phyloP scores from a whole-genome alignment of 2,329 filamentous ascomycete species.

The Apiospora phragmitis region DNA sequence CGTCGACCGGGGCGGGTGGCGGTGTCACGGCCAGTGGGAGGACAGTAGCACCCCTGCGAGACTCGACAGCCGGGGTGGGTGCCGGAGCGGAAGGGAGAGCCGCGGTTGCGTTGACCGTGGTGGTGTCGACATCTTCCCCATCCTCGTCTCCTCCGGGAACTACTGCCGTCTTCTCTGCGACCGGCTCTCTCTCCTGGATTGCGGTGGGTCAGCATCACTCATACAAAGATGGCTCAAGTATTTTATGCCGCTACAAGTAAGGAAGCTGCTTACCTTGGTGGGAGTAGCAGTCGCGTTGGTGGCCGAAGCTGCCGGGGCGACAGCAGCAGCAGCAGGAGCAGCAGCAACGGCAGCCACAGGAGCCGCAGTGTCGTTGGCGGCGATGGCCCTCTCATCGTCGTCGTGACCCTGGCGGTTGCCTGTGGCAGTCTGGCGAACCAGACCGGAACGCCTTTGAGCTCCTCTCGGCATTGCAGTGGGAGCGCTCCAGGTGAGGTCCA shows the following conservation, averaged over 20 bases:
- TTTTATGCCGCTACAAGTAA: too few relatives aligned
- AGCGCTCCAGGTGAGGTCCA: constrained; percentile 17
- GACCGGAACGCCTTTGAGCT: not conserved
- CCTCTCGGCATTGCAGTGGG: not conserved
- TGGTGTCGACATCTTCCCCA: not conserved
- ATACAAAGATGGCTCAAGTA: too few relatives aligned
- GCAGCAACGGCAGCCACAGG: not conserved
- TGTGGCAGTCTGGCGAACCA: not conserved
- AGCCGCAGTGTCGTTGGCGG: not conserved
- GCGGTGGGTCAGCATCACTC: too few relatives aligned
- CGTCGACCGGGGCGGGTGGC: not conserved
- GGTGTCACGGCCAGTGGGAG: not conserved
- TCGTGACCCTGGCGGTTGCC: not conserved
- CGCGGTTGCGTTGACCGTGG: not conserved
- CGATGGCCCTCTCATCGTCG: too few relatives aligned
- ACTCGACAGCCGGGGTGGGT: too few relatives aligned
- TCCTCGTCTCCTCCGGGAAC: not conserved
- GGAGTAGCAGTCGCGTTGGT: too few relatives aligned
- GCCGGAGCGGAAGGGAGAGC: not conserved
- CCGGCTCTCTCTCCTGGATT: too few relatives aligned
- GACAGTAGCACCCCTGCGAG: not conserved
- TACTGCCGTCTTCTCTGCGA: too few relatives aligned
- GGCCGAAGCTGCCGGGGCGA: not conserved
- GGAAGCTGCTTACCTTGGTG: too few relatives aligned
- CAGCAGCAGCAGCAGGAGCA: not conserved